Conservation (phyloP, 2,329 filamentous ascomycete species). For the Verticillium dahliae region DNA sequence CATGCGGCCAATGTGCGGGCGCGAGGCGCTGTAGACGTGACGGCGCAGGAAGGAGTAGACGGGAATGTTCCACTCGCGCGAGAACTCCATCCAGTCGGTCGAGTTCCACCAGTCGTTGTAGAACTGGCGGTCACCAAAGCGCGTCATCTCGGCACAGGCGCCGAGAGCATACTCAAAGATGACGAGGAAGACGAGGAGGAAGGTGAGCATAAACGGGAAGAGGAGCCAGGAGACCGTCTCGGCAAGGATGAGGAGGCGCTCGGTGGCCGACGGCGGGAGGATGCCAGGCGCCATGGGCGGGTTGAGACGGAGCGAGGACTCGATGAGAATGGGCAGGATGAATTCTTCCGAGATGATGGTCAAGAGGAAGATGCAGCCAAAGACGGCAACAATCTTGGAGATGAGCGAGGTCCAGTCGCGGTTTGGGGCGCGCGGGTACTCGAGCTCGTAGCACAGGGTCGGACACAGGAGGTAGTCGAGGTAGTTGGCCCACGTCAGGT, state of each 20-base stretch:
- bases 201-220: slow-evolving; percentile 96
- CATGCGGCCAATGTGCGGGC: slow-evolving; percentile 67
- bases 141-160: slow-evolving; percentile 88
- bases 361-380: slow-evolving; percentile 93
- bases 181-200: slow-evolving; percentile 91
- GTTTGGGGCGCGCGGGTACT: slow-evolving; percentile 76
- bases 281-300: slow-evolving; percentile 22
- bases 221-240: slow-evolving; percentile 88
- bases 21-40: slow-evolving; percentile 84
- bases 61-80: slow-evolving; percentile 94
- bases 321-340: slow-evolving; percentile 80
- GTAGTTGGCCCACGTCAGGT: slow-evolving; percentile 78
- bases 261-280: slow-evolving; percentile 37
- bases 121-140: slow-evolving; percentile 90
- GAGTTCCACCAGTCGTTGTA: slow-evolving; percentile 75
- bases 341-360: slow-evolving; percentile 91
- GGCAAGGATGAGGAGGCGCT: slow-evolving; percentile 71
- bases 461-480: slow-evolving; percentile 84
- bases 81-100: slow-evolving; percentile 92
- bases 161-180: slow-evolving; percentile 97
- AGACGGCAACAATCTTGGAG: slow-evolving; percentile 81
- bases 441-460: slow-evolving; percentile 94
- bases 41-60: slow-evolving; percentile 92
- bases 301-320: slow-evolving; percentile 54
- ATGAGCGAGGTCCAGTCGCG: slow-evolving; percentile 76